Base-by-base conservation (phyloP, 805 yeast genomes). In the Saccharomycopsis sp. region DNA sequence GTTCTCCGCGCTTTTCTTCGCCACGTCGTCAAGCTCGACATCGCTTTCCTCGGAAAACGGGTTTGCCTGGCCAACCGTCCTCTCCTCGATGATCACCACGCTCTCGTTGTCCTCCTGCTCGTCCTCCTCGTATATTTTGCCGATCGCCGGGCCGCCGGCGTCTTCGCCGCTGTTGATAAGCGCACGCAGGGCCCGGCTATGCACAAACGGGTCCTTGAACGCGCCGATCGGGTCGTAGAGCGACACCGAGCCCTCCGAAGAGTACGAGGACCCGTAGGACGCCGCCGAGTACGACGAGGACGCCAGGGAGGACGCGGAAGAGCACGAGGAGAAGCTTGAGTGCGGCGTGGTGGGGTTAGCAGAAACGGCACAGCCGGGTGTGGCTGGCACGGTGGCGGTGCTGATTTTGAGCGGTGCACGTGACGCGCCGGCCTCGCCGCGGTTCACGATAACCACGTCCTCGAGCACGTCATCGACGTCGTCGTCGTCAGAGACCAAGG, bases 401-500 rank as follows among this genome's bases (percentile, higher is more conserved):
- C 7, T 44, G 16, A 44, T 44, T 7, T 12, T 12, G 16, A 18
- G 48, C 8, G 48, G 48, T 12, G 7, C 18, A 16, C n/a, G n/a
- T n/a, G n/a, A n/a, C n/a, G n/a, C n/a, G n/a, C n/a, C n/a, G n/a
- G n/a, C n/a, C n/a, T n/a, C n/a, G n/a, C n/a, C n/a, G n/a, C n/a
- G n/a, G n/a, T n/a, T n/a, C n/a, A n/a, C n/a, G n/a, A n/a, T n/a
- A n/a, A 44, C 48, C 18, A 44, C 21, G 21, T 44, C 48, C 21
- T 44, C 48, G 8, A 44, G 16, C 21, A 5, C 48, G 21, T 44
- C 48, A 12, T 44, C 48, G 44, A 46, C 40, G 23, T 24, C 40
- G 12, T 56, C 59, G n/a, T 56, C 60, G 3, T 59, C 62, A 18
- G 60, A 50, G 41, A 53, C 60, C 4, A 59, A 34, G 47, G 57